Base-by-base conservation (phyloP, 768 basidiomycete genomes). In the Boletus huronensis region DNA sequence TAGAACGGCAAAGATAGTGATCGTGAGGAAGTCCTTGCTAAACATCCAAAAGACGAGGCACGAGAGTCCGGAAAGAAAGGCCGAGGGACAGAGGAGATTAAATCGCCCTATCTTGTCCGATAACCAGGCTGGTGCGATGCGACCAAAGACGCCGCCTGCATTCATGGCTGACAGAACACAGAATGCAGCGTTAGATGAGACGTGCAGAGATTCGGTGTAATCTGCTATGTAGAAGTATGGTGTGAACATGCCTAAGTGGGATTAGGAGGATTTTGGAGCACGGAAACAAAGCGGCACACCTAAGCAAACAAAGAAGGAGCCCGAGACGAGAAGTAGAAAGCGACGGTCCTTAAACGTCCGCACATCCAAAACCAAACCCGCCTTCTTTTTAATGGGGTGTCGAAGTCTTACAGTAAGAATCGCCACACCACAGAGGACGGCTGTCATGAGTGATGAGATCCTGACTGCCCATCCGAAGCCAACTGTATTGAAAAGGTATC, bases 181-280 rank as follows among this genome's bases (percentile, higher is more conserved):
- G 70, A 84, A 82, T 0, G 80, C 74, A 26, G 69, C 71, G 40
- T 70, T 51, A 7, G 75, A 49, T 3, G 76, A 55, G 36, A 80
- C 68, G 44, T 62, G 45, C 64, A 69, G 53, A 40, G 75, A 76
- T 51, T 74, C 72, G 19, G 84, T 73, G 66, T 83, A 87, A 47
- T 80, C 77, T 21, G 81, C 79, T 50, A 90, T 81, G 72, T 82
- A 90, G 64, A 87, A 85, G 66, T 81, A 84, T 7, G 87, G 87
- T 23, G 82, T 83, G 70, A 87, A 89, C 5, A 88, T 70, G 26
- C 86, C 87, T 88, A 59, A 14, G 32, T 42, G 52, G 40, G 48
- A 23, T 53, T 28, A 57, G 48, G 42, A n/a, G 13, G 29, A n/a
- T 42, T 58, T 26, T 5, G 10, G 51, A 32, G 51, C 21, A 54